These are phyloP conservation scores for Suhomyces wounanorum DNA, from an alignment of 1,139 yeast species.

Conservation along the genomic window DNA sequence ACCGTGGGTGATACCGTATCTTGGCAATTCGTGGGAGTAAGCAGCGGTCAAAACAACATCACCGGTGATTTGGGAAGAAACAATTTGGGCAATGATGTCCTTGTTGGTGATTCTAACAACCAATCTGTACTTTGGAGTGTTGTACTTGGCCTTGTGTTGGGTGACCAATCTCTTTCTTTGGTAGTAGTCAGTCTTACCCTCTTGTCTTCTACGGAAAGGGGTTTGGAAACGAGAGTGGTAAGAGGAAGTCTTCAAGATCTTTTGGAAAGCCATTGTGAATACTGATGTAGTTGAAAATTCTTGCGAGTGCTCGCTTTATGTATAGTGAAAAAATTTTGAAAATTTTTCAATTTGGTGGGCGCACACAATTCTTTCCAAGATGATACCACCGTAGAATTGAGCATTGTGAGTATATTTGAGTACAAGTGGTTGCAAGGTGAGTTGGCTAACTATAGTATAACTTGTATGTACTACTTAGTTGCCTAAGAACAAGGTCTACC, in stretches of 20 bases:
- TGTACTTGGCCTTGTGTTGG: slow-evolving; percentile 99
- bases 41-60: slow-evolving; percentile 97
- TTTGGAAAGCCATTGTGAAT: slow-evolving; percentile 73
- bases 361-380: slow-evolving; percentile 7
- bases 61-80: slow-evolving; percentile 96
- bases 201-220: slow-evolving; percentile 99
- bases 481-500: too few relatives aligned
- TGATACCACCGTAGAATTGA: not conserved
- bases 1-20: slow-evolving; percentile 97
- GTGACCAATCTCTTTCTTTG: slow-evolving; percentile 99
- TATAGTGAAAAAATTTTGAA: slow-evolving; percentile 10
- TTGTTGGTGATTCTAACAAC: slow-evolving; percentile 99
- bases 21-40: slow-evolving; percentile 98
- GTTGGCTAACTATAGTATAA: too few relatives aligned
- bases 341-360: slow-evolving; percentile 12
- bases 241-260: slow-evolving; percentile 76
- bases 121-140: slow-evolving; percentile 99
- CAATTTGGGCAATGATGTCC: slow-evolving; percentile 97
- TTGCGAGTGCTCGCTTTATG: slow-evolving; percentile 2
- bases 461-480: too few relatives aligned
- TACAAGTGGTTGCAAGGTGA: not conserved
- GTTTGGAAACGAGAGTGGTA: slow-evolving; percentile 99
- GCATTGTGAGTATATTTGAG: not conserved
- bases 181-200: slow-evolving; percentile 99
- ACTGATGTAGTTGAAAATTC: slow-evolving; percentile 5